Conservation (phyloP, 495 filamentous ascomycete genomes). For the Terfezia claveryi region DNA sequence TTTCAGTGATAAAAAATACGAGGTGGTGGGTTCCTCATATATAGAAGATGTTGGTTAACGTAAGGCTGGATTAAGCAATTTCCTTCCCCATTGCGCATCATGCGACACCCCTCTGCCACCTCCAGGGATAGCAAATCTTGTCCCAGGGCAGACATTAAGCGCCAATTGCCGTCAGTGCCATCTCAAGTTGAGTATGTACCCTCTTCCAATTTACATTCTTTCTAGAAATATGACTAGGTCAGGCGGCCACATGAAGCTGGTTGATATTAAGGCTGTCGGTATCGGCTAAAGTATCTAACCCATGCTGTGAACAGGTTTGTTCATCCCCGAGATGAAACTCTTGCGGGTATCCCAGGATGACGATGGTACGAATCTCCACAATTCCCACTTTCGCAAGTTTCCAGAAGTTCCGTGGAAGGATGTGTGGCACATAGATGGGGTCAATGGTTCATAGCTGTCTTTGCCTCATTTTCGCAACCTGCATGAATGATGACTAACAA, state of each 20-base stretch:
- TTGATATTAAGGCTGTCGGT: neutral
- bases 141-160: slow-evolving; percentile 53
- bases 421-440: too few relatives aligned
- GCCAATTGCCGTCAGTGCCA: slow-evolving; percentile 70
- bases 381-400: too few relatives aligned
- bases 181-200: slow-evolving; percentile 45
- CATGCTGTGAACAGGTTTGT: slow-evolving; percentile 27
- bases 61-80: slow-evolving; percentile 30
- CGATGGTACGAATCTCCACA: neutral
- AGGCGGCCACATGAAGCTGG: neutral
- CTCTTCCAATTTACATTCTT: neutral
- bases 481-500: too few relatives aligned
- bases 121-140: slow-evolving; percentile 41
- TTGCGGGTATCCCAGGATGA: slow-evolving; percentile 40
- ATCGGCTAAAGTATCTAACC: slow-evolving; percentile 13
- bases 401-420: too few relatives aligned
- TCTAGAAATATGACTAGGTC: neutral
- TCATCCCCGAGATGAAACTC: slow-evolving; percentile 62
- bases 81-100: slow-evolving; percentile 58
- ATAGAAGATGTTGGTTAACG: too few relatives aligned
- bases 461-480: too few relatives aligned
- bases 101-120: slow-evolving; percentile 49
- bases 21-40: too few relatives aligned
- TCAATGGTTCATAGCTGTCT: too few relatives aligned
- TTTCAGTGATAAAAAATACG: too few relatives aligned